Evolutionary conservation across 768 basidiomycete species (phyloP).

Genomic region (Leucocoprinus leucothites): DNA sequence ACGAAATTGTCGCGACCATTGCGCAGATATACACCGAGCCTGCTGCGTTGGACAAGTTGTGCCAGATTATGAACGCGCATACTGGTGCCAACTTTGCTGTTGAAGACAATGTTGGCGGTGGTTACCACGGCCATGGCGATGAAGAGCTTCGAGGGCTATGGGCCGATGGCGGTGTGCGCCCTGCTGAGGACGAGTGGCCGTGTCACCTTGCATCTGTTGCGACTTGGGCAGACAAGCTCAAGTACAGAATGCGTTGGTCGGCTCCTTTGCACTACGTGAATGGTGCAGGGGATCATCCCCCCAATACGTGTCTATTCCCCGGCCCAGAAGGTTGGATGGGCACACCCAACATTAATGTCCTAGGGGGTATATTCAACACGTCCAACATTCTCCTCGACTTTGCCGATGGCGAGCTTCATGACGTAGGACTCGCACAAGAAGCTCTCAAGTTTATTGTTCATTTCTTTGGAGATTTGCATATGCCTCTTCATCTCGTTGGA

Average conservation of each 20-base stretch:
- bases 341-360: constrained; percentile 52
- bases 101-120: neutral
- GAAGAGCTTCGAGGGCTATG: neutral
- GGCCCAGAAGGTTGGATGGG: constrained; percentile 75
- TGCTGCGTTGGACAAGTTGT: constrained; percentile 59
- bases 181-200: constrained; percentile 26
- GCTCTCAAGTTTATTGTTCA: constrained; percentile 93
- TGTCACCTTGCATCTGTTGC: constrained; percentile 86
- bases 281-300: constrained; percentile 74
- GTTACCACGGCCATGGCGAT: constrained; percentile 4
- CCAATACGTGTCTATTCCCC: constrained; percentile 72
- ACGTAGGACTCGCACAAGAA: constrained; percentile 48
- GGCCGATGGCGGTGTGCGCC: neutral
- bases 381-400: constrained; percentile 59
- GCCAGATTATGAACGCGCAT: constrained; percentile 59
- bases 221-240: constrained; percentile 82
- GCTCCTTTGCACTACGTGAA: constrained; percentile 74
- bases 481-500: constrained; percentile 89
- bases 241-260: constrained; percentile 67
- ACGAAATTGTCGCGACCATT: constrained; percentile 91
- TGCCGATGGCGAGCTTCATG: constrained; percentile 26
- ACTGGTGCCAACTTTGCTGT: constrained; percentile 25
- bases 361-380: constrained; percentile 77
- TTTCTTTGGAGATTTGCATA: constrained; percentile 91
- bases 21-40: constrained; percentile 91